Evolutionary conservation across 371 early-diverging fungal genomes (phyloP).

Genomic region (Rhizomucor pusillus): DNA sequence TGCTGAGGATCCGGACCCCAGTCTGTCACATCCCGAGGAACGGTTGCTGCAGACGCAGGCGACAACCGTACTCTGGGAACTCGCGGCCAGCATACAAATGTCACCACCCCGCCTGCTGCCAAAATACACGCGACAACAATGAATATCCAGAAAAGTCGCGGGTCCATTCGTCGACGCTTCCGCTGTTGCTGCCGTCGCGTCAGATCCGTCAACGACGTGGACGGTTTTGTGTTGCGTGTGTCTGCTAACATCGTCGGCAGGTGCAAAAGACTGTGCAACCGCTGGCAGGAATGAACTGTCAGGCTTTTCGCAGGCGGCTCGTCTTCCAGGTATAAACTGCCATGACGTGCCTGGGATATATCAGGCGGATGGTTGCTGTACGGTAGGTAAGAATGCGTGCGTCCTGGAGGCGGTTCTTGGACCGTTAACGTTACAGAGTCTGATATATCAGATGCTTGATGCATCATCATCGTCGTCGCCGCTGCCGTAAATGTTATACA

Average conservation of each 20-base stretch:
- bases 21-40: conserved; percentile 9
- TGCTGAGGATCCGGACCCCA: conserved; percentile 26
- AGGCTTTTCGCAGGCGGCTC: conserved; percentile 8
- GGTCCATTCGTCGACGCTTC: no score
- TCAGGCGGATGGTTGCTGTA: conserved; percentile 33
- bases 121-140: not conserved
- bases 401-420: conserved; percentile 12
- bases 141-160: no score
- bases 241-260: not conserved
- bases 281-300: not conserved
- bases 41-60: conserved; percentile 9
- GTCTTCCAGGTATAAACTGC: conserved; percentile 11
- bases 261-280: not conserved
- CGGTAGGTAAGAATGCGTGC: conserved; percentile 30
- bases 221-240: not conserved
- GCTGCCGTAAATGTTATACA: no score
- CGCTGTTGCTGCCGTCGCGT: no score
- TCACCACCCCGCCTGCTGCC: not conserved
- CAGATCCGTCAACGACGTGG: not conserved
- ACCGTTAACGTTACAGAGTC: conserved; percentile 9
- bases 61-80: conserved; percentile 19
- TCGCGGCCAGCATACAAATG: conserved; percentile 31
- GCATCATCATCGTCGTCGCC: no score
- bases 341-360: conserved; percentile 4
- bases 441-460: conserved; percentile 9